A percentile compares a stretch with the other conserved stretches of the same genome.
These are phyloP conservation scores for Mucor circinelloides DNA, from an alignment of 371 early-diverging fungal genomes.

Conservation along the genomic window DNA sequence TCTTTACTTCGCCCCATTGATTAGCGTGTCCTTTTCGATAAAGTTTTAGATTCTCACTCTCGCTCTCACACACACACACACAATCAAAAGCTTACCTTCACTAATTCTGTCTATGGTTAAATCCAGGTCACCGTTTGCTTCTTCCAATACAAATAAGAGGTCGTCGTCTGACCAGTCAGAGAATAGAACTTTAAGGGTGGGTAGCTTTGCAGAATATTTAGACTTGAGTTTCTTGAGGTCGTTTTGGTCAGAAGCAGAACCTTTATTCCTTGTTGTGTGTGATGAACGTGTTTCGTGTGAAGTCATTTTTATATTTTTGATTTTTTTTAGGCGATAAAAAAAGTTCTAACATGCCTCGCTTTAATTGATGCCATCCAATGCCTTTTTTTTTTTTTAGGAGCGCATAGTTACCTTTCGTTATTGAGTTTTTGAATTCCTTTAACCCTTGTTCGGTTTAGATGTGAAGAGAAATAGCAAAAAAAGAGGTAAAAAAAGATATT, in stretches of 20 bases:
- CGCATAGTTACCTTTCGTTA: background rate
- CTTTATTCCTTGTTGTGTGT: constrained; percentile 32
- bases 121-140: constrained; percentile 86
- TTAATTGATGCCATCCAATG: background rate
- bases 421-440: background rate
- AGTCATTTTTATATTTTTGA: constrained; percentile 24
- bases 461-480: background rate
- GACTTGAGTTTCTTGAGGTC: constrained; percentile 66
- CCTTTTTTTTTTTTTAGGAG: background rate
- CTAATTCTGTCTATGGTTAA: constrained; percentile 78
- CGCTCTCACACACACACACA: background rate
- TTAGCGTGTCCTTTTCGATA: constrained; percentile 67
- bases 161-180: constrained; percentile 91
- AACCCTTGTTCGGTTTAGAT: background rate
- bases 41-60: background rate
- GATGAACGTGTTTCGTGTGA: constrained; percentile 38
- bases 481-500: background rate
- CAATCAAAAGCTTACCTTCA: constrained; percentile 5
- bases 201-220: constrained; percentile 68
- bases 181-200: constrained; percentile 81
- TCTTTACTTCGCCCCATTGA: constrained; percentile 93
- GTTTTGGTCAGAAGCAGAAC: constrained; percentile 29
- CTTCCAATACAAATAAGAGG: constrained; percentile 82
- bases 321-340: constrained; percentile 3
- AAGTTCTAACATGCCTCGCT: background rate